Evolutionary conservation across 2,329 filamentous ascomycete genomes (phyloP), one percentile per base, ranked within the genome.

Genomic region (Colletotrichum kahawae): DNA sequence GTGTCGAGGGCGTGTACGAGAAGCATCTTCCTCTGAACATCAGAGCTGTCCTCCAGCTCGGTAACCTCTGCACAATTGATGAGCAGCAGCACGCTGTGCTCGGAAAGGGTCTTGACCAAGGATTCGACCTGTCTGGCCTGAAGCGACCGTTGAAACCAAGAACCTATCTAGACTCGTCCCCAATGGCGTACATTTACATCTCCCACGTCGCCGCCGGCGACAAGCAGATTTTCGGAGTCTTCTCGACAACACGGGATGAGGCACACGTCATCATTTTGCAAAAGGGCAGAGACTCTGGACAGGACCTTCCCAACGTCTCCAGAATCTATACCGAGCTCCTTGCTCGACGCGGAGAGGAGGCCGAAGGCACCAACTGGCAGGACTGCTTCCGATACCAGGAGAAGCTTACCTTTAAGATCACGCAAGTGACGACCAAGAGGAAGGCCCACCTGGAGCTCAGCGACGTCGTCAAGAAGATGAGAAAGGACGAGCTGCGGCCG

Each of bases 1-100:
- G 95, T 82, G 95, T 99, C 2, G 97, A 99, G 84, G 97, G 97
- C 34, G 95, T 99, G 16, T 99, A 99, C 81, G 97, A 99, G 85
- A 96, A 94, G 80, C 94, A 98, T 78, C 90, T 99, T 2, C 95
- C 97, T 1, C 88, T 98, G 7, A 95, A 95, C 77, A 91, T 98
- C 63, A 92, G 96, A 54, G 97, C 96, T 5, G 91, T 99, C 36
- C 90, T 99, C 12, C 94, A 97, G 78, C 88, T 99, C 1, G 97
- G 97, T 56, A 98, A 95, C 80, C 88, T 94, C 34, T 99, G 97
- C 82, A 97, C 95, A 3, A 98, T 99, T 78, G 97, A 99, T 80
- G 94, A 98, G 80, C 93, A 89, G 70, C 96, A 98, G 79, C 91
- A 94, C 75, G 97, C 96, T 79, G 96, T 98, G 3, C 90, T 99